Evolutionary conservation across 371 early-diverging fungal genomes (phyloP).

Genomic region (Mortierella sp.): DNA sequence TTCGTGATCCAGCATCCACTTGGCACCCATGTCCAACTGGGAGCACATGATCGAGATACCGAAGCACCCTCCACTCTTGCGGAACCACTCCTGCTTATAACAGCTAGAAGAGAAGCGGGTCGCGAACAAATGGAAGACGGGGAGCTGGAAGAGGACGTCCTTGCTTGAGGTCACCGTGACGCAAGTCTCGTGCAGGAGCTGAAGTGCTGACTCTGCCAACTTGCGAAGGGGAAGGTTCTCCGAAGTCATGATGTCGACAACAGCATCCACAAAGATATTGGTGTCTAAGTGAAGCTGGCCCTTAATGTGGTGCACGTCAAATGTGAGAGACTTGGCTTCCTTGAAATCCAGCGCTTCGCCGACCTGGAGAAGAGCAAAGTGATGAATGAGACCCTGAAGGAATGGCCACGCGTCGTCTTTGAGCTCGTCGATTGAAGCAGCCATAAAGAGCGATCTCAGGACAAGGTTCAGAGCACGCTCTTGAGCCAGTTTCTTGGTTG

Average conservation of each 20-base stretch:
- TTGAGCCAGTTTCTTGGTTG: slow-evolving; percentile 71
- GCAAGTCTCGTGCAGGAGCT: slow-evolving; percentile 76
- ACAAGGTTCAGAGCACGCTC: slow-evolving; percentile 78
- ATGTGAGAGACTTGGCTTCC: slow-evolving; percentile 59
- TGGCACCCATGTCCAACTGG: slow-evolving; percentile 84
- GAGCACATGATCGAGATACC: slow-evolving; percentile 90
- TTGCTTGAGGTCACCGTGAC: slow-evolving; percentile 69
- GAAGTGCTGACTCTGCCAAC: slow-evolving; percentile 78
- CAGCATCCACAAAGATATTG: slow-evolving; percentile 81
- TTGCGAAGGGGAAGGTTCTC: slow-evolving; percentile 75
- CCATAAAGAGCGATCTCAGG: slow-evolving; percentile 77
- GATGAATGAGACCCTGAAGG: slow-evolving; percentile 76
- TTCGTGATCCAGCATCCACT: slow-evolving; percentile 95
- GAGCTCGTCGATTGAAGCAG: slow-evolving; percentile 74
- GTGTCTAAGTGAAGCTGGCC: slow-evolving; percentile 64
- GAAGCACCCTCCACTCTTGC: slow-evolving; percentile 90
- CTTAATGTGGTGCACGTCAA: slow-evolving; percentile 55
- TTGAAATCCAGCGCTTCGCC: slow-evolving; percentile 77
- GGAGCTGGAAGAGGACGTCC: slow-evolving; percentile 74
- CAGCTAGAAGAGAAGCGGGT: slow-evolving; percentile 87
- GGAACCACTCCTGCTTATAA: slow-evolving; percentile 88
- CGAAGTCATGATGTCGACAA: slow-evolving; percentile 85
- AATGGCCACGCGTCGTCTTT: slow-evolving; percentile 78
- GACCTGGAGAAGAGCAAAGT: slow-evolving; percentile 83
- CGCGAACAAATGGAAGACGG: slow-evolving; percentile 84